phyloP scores from a whole-genome alignment of 164 flowering plant species.

The Nymphaea thermarum region DNA sequence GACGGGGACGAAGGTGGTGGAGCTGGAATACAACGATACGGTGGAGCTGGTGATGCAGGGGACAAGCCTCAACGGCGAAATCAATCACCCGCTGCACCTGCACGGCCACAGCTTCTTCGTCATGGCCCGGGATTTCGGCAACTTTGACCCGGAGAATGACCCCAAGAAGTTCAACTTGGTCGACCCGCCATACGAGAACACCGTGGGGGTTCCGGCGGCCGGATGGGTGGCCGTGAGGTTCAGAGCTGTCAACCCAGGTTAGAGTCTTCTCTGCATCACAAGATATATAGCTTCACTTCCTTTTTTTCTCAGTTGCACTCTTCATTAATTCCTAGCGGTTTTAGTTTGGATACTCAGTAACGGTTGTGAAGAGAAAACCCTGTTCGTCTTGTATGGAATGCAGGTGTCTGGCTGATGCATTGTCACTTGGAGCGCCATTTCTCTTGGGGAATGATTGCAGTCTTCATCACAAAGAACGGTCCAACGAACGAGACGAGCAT shows the following conservation, averaged over 20 bases:
- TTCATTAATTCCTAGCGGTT: no score
- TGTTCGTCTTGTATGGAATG: background rate
- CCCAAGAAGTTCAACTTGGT: constrained; percentile 20
- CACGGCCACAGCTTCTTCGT: constrained; percentile 27
- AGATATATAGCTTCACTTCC: no score
- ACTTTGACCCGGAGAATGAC: constrained; percentile 18
- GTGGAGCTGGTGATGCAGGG: constrained; percentile 15
- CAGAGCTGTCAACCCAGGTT: constrained; percentile 32
- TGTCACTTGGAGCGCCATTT: constrained; percentile 43
- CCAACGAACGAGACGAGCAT: constrained; percentile 32
- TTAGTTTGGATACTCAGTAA: no score
- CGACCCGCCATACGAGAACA: constrained; percentile 25
- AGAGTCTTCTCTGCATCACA: no score
- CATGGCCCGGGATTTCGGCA: constrained; percentile 30
- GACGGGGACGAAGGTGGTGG: constrained; percentile 8
- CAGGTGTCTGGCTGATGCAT: constrained; percentile 63
- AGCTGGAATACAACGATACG: constrained; percentile 1
- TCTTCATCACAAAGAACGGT: constrained; percentile 56
- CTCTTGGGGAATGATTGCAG: constrained; percentile 41
- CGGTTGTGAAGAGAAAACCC: no score
- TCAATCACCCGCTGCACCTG: constrained; percentile 17
- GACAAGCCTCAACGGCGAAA: constrained; percentile 1
- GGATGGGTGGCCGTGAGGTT: constrained; percentile 37
- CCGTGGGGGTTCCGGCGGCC: constrained; percentile 18
- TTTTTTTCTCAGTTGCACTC: no score